A percentile compares a stretch with the other conserved stretches of the same genome.
These are phyloP conservation scores for Circinella umbellata DNA, from an alignment of 371 early-diverging fungal species.

Conservation along the genomic window DNA sequence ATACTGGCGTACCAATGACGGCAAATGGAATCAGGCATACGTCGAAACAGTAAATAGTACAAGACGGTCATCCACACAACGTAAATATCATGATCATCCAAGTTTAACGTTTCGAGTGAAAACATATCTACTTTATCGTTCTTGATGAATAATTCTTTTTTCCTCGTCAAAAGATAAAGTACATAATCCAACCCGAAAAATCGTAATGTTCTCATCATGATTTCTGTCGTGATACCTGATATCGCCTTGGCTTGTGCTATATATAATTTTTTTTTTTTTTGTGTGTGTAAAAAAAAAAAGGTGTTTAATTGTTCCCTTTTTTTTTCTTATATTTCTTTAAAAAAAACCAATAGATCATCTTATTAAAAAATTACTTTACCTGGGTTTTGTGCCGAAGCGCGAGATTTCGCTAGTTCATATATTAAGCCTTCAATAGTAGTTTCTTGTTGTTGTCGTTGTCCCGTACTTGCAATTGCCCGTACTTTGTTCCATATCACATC, in stretches of 20 bases:
- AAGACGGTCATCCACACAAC: constrained; percentile 40
- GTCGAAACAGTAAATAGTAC: constrained; percentile 24
- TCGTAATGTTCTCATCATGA: constrained; percentile 26
- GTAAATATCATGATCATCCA: constrained; percentile 35
- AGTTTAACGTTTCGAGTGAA: constrained; percentile 24
- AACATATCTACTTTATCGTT: constrained; percentile 18
- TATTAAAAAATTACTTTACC: neutral
- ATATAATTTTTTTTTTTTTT: neutral
- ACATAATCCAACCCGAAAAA: constrained; percentile 20
- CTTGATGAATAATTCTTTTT: constrained; percentile 9
- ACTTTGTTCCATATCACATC: constrained; percentile 39
- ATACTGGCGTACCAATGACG: constrained; percentile 30
- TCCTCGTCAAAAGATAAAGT: constrained; percentile 20
- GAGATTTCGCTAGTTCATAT: neutral
- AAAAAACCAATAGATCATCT: too few species aligned
- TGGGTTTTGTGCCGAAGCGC: constrained; percentile 5
- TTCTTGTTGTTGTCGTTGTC: neutral
- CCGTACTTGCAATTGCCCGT: neutral
- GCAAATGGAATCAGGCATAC: constrained; percentile 29
- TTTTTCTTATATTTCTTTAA: too few species aligned
- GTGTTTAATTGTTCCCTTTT: neutral
- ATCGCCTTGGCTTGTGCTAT: constrained; percentile 1
- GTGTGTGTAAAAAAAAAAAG: too few species aligned
- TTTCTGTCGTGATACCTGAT: constrained; percentile 30
- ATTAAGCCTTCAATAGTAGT: neutral